phyloP scores from a whole-genome alignment of 2,329 filamentous ascomycete genomes.

The Hawksworthiomyces lignivorus region DNA sequence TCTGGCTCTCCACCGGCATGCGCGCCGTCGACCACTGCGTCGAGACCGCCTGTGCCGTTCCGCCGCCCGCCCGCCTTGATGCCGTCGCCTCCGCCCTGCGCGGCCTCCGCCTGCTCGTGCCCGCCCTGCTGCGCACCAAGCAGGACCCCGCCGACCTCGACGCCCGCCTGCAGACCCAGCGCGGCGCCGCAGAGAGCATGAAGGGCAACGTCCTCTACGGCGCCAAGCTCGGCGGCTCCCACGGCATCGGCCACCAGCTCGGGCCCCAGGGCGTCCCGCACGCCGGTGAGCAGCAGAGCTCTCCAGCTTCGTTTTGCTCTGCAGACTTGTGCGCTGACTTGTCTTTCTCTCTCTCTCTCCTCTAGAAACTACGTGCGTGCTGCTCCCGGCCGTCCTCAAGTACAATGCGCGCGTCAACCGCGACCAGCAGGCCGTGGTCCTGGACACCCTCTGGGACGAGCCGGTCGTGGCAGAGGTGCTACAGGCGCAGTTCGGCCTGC shows the following conservation, averaged over 20 bases:
- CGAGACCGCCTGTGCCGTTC: conserved; percentile 41
- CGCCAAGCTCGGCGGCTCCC: conserved; percentile 29
- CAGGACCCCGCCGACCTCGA: conserved; percentile 25
- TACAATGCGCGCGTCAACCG: conserved; percentile 35
- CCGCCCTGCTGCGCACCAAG: conserved; percentile 33
- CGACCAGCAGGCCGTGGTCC: conserved; percentile 29
- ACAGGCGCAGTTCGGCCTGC: conserved; percentile 14
- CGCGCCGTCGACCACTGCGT: conserved; percentile 51
- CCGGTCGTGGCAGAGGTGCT: conserved; percentile 26
- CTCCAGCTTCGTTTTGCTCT: no score
- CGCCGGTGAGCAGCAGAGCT: conserved; percentile 39
- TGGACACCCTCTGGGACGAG: conserved; percentile 29
- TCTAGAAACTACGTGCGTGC: conserved; percentile 45
- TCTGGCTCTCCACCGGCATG: conserved; percentile 53
- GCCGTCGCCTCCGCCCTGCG: conserved; percentile 15
- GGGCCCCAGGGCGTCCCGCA: conserved; percentile 22
- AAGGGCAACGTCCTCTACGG: conserved; percentile 25
- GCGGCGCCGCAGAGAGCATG: conserved; percentile 43
- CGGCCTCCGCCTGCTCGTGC: conserved; percentile 33
- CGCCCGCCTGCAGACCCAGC: conserved; percentile 34
- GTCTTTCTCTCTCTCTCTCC: no score
- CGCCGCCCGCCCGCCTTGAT: conserved; percentile 28
- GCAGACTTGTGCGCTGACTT: no score
- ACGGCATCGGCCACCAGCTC: conserved; percentile 36
- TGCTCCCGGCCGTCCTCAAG: conserved; percentile 44